Conservation (phyloP, 345 rosid species). For the Crucihimalaya himalaica region DNA sequence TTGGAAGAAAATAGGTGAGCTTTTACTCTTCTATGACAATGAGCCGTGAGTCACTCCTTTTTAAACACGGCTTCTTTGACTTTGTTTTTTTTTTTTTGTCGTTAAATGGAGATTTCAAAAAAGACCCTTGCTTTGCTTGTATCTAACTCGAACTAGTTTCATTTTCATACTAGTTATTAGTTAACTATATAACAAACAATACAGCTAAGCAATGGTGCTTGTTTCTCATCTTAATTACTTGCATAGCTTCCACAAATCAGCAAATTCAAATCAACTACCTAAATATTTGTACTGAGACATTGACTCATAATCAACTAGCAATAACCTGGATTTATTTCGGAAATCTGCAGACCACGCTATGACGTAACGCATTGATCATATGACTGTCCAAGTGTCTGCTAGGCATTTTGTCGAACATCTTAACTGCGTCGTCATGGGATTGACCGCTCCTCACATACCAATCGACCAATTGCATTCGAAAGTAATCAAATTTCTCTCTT, state of each 20-base stretch:
- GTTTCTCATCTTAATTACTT: too few species aligned
- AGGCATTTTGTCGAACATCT: background rate
- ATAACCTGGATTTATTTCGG: too few species aligned
- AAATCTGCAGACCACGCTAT: background rate
- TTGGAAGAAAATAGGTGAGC: background rate
- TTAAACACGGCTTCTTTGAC: background rate
- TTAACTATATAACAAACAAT: too few species aligned
- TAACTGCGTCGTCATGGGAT: background rate
- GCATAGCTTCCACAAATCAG: too few species aligned
- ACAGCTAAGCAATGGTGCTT: too few species aligned
- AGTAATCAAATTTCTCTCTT: background rate
- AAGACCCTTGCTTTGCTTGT: background rate
- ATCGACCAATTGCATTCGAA: background rate
- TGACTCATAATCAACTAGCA: background rate
- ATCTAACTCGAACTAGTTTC: background rate
- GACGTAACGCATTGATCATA: background rate
- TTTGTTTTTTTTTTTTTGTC: background rate
- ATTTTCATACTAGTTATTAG: background rate
- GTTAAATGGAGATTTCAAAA: background rate
- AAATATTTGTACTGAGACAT: background rate
- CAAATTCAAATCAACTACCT: too few species aligned
- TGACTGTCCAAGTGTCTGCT: background rate
- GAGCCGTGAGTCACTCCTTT: background rate
- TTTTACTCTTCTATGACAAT: background rate
- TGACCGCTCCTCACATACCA: background rate